These are phyloP conservation scores for Yamadazyma taylorii DNA, from an alignment of 1,139 yeast species.

Conservation along the genomic window DNA sequence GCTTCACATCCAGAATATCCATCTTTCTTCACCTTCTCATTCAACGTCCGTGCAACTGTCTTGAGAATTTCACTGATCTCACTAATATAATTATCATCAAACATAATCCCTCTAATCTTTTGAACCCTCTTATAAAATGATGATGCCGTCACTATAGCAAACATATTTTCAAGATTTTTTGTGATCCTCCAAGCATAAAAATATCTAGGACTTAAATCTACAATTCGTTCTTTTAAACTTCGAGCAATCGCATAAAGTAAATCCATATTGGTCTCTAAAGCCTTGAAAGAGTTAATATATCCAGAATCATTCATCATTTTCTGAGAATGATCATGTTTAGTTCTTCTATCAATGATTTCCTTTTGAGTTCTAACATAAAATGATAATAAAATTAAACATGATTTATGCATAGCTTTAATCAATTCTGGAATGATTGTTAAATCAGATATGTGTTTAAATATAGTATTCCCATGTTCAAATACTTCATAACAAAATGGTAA, in stretches of 20 bases:
- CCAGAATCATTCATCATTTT: slow-evolving; percentile 1
- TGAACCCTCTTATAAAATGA: slow-evolving; percentile 19
- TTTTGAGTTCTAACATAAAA: slow-evolving; percentile 8
- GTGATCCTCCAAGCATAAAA: slow-evolving; percentile 45
- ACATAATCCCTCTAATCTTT: slow-evolving; percentile 3
- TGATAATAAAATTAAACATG: slow-evolving; percentile 9
- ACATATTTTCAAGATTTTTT: slow-evolving; percentile 29
- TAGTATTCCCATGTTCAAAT: slow-evolving; percentile 23
- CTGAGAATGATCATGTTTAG: slow-evolving; percentile 1
- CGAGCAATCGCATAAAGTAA: slow-evolving; percentile 20
- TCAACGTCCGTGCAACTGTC: neutral
- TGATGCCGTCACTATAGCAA: slow-evolving; percentile 23
- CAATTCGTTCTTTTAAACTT: slow-evolving; percentile 23
- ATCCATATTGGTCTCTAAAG: slow-evolving; percentile 4
- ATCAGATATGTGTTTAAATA: slow-evolving; percentile 34
- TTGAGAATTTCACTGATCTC: neutral
- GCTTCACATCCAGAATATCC: too few species aligned
- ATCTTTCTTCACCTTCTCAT: too few species aligned
- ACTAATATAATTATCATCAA: neutral
- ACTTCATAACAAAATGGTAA: slow-evolving; percentile 31
- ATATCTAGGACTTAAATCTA: slow-evolving; percentile 34
- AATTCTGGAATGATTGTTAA: slow-evolving; percentile 33
- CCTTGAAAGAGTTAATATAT: slow-evolving; percentile 1
- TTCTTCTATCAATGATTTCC: slow-evolving; percentile 1
- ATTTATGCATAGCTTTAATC: slow-evolving; percentile 28